phyloP scores from a whole-genome alignment of 371 early-diverging fungal species.

The Blastocladiella emersonii region DNA sequence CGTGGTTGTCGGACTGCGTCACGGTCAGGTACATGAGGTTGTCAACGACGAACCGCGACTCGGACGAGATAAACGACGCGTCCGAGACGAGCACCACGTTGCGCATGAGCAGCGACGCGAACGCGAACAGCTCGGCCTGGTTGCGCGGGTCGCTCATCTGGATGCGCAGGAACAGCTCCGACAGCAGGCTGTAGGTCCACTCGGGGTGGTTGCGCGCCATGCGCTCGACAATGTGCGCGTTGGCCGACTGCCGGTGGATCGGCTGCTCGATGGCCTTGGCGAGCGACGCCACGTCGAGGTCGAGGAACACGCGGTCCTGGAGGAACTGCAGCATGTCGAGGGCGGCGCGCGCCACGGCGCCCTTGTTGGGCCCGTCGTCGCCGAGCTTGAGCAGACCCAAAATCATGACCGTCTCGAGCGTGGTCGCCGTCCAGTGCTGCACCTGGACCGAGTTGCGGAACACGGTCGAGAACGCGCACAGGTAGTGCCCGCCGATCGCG shows the following conservation, averaged over 20 bases:
- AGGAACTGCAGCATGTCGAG: neutral
- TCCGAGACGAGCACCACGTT: neutral
- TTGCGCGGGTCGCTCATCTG: neutral
- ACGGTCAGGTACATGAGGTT: neutral
- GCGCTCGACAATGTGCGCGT: neutral
- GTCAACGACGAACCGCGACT: conserved; percentile 3
- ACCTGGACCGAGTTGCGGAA: neutral
- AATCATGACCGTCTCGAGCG: neutral
- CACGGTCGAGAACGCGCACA: neutral
- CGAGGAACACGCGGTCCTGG: conserved; percentile 1
- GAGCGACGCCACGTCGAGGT: neutral
- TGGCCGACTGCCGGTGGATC: neutral
- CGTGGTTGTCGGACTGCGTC: neutral
- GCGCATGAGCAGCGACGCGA: neutral
- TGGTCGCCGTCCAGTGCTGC: neutral
- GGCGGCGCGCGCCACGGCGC: neutral
- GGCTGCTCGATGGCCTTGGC: neutral
- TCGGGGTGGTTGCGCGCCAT: neutral
- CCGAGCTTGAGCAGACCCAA: neutral
- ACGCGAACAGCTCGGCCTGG: neutral
- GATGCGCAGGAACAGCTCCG: neutral
- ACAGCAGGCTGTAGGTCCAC: neutral
- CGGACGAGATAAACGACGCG: neutral
- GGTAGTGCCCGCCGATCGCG: neutral
- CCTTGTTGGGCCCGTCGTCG: neutral